A percentile compares a stretch with the other conserved stretches of the same genome.
Evolutionary conservation across 208 protist species (phyloP).

Genomic region (Vickermania spadyakhi): DNA sequence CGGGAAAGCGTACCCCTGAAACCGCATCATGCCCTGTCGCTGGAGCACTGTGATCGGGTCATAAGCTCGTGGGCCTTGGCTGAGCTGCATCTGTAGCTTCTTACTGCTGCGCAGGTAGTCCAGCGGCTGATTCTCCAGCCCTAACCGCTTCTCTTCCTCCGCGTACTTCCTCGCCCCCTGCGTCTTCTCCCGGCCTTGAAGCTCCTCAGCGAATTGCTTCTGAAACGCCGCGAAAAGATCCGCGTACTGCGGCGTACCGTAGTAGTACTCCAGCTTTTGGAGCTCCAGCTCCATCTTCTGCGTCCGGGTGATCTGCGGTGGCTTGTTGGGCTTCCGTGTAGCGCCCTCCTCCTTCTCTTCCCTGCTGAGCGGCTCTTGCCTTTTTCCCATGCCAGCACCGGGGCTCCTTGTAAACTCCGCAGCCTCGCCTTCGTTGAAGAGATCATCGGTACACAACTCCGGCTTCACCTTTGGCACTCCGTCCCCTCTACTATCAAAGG

Average conservation of each 20-base stretch:
- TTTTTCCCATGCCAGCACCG: neutral
- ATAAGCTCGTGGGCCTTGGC: slow-evolving; percentile 57
- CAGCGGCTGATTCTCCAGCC: slow-evolving; percentile 60
- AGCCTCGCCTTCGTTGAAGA: no score
- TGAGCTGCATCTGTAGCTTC: slow-evolving; percentile 50
- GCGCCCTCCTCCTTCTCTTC: neutral
- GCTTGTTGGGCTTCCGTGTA: neutral
- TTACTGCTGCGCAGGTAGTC: slow-evolving; percentile 62
- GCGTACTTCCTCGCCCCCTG: slow-evolving; percentile 25
- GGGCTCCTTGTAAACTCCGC: neutral
- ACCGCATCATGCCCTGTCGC: slow-evolving; percentile 67
- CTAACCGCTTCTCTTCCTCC: slow-evolving; percentile 37
- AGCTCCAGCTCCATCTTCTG: slow-evolving; percentile 62
- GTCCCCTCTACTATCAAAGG: neutral
- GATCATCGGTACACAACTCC: no score
- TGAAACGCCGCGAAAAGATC: slow-evolving; percentile 54
- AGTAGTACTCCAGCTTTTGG: slow-evolving; percentile 78
- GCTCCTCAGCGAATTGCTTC: slow-evolving; percentile 37
- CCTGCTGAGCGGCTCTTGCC: neutral
- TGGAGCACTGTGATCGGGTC: slow-evolving; percentile 72
- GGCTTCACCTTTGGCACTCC: no score
- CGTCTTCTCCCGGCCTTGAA: neutral
- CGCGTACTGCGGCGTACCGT: slow-evolving; percentile 60
- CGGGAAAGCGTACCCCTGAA: slow-evolving; percentile 81
- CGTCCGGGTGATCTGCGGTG: slow-evolving; percentile 4